phyloP scores from a whole-genome alignment of 441 rosid genomes.

The Pelargonium cotyledonis region DNA sequence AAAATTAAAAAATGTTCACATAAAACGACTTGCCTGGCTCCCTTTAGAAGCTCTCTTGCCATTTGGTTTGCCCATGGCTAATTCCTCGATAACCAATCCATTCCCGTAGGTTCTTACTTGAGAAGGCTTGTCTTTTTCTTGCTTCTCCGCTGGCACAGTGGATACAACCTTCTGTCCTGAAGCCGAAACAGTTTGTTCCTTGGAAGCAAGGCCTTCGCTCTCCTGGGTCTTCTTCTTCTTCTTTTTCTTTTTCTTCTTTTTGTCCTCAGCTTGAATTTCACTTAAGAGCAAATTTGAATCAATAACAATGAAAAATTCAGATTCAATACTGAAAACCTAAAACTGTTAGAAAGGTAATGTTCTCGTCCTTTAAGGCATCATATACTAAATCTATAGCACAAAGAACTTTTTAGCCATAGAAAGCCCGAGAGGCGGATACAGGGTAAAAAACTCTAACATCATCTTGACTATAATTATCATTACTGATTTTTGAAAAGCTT shows the following conservation, averaged over 20 bases:
- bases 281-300: slow-evolving; percentile 18
- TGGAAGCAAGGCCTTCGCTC: slow-evolving; percentile 18
- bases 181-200: slow-evolving; percentile 22
- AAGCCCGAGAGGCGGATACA: too few relatives aligned
- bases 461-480: too few relatives aligned
- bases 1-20: neutral
- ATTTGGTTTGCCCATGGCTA: slow-evolving; percentile 79
- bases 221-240: slow-evolving; percentile 52
- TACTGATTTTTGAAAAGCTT: too few relatives aligned
- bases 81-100: slow-evolving; percentile 78
- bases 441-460: too few relatives aligned
- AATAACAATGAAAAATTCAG: neutral
- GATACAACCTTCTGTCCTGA: slow-evolving; percentile 29
- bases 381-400: too few relatives aligned
- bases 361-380: too few relatives aligned
- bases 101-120: slow-evolving; percentile 62
- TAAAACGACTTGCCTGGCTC: slow-evolving; percentile 38
- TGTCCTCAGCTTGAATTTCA: slow-evolving; percentile 42
- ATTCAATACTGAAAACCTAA: neutral
- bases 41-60: slow-evolving; percentile 84
- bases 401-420: too few relatives aligned
- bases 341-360: neutral
- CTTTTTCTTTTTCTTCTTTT: slow-evolving; percentile 49
- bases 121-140: slow-evolving; percentile 43
- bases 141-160: slow-evolving; percentile 26